phyloP scores from a whole-genome alignment of 805 yeast species.

The Scheffersomyces lignosus region DNA sequence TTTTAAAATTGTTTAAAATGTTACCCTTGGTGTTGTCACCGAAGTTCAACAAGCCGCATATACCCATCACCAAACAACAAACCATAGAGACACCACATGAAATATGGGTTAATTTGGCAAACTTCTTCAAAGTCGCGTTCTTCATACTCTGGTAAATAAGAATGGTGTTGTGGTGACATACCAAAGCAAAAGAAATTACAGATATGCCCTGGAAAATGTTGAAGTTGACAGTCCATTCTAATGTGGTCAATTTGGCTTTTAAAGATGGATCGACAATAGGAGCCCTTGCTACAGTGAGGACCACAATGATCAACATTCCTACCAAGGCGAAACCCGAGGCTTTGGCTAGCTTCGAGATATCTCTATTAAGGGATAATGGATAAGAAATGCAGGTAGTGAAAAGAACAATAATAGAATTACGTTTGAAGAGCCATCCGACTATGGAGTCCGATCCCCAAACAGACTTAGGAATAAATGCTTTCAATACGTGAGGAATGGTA shows the following conservation, averaged over 20 bases:
- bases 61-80: conserved; percentile 75
- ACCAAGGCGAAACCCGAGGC: conserved; percentile 84
- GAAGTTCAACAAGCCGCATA: conserved; percentile 75
- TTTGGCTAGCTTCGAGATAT: conserved; percentile 81
- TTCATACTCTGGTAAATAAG: conserved; percentile 83
- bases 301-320: conserved; percentile 78
- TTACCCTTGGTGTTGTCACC: conserved; percentile 83
- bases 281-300: conserved; percentile 72
- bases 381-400: conserved; percentile 74
- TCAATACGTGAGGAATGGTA: conserved; percentile 85
- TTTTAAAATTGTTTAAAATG: conserved; percentile 81
- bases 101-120: conserved; percentile 76
- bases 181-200: conserved; percentile 93
- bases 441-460: conserved; percentile 27
- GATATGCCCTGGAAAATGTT: conserved; percentile 85
- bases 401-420: conserved; percentile 70
- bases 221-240: conserved; percentile 54
- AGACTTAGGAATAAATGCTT: conserved; percentile 57
- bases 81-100: conserved; percentile 80
- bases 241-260: conserved; percentile 47
- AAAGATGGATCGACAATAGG: conserved; percentile 53
- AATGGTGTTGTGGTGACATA: conserved; percentile 92
- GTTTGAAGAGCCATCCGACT: conserved; percentile 54
- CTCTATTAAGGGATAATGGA: conserved; percentile 78
- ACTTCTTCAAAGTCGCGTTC: conserved; percentile 73